Evolutionary conservation across 2,329 filamentous ascomycete genomes (phyloP), one percentile per base, ranked within the genome.

Genomic region (Penicillium hesseltinei): DNA sequence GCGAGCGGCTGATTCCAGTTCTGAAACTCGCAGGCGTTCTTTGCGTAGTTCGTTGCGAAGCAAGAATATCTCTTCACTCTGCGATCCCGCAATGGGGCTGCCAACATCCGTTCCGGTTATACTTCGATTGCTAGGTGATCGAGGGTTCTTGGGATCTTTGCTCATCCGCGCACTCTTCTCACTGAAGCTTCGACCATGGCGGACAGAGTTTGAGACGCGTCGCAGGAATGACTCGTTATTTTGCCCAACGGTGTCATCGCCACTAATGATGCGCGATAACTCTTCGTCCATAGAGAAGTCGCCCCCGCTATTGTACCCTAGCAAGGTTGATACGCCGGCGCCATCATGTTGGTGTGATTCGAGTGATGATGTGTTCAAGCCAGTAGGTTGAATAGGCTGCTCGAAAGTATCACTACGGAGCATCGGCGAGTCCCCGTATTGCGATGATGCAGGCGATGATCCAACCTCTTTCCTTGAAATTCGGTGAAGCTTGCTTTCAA

Each of bases 261-360:
- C 87, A 40, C 87, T 89, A 58, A 96, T 81, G 57, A 97, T 93
- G 56, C 92, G 88, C 53, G 90, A 89, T 85, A 97, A 91, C 71
- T 97, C 94, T 73, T 97, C 92, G 63, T 97, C 93, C 88, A 96
- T 87, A 58, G 89, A 94, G 69, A 97, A 94, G 63, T 96, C 92
- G 54, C 88, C 91, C 51, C 90, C 91, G 43, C 84, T 83, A 73
- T 89, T 96, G 60, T 84, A 90, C 68, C 88, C 82, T 63, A 88
- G 85, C 61, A 91, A 78, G 66, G 86, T 87, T 10, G 88, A 87
- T 10, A 88, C 90, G 39, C 75, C 74, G 63, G 84, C 83, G 62
- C 78, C 59, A 73, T 82, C 67, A 60, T 65, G 39, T 64, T 71
- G 69, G 36, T 69, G 66, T 13, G 69, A 57, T 43, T 77, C 75